phyloP scores from a whole-genome alignment of 2,329 filamentous ascomycete species.

The Trichoderma afroharzianum region DNA sequence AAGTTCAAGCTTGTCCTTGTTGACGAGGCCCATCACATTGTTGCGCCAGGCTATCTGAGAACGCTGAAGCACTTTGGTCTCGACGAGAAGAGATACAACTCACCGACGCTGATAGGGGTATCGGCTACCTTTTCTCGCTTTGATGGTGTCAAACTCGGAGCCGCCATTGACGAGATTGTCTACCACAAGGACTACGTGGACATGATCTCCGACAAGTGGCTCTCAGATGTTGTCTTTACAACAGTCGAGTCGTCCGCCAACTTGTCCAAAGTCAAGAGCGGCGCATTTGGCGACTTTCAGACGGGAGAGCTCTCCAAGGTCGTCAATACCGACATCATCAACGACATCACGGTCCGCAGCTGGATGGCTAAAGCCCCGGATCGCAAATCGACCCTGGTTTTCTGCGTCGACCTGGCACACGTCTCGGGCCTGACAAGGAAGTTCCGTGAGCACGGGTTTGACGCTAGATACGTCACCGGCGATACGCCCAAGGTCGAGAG shows the following conservation, averaged over 20 bases:
- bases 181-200: slow-evolving; percentile 76
- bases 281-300: slow-evolving; percentile 70
- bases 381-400: slow-evolving; percentile 83
- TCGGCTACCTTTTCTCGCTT: slow-evolving; percentile 77
- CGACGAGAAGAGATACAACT: slow-evolving; percentile 39
- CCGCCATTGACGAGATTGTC: slow-evolving; percentile 90
- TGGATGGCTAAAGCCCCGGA: slow-evolving; percentile 75
- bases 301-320: slow-evolving; percentile 70
- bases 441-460: slow-evolving; percentile 74
- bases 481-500: slow-evolving; percentile 69
- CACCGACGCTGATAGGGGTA: slow-evolving; percentile 76
- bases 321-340: slow-evolving; percentile 78
- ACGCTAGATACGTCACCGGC: slow-evolving; percentile 84
- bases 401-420: slow-evolving; percentile 88
- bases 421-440: slow-evolving; percentile 68
- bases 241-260: slow-evolving; percentile 83
- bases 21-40: slow-evolving; percentile 96
- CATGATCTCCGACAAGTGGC: slow-evolving; percentile 82
- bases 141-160: slow-evolving; percentile 77
- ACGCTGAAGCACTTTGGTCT: slow-evolving; percentile 77
- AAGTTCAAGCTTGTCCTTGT: slow-evolving; percentile 88
- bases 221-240: slow-evolving; percentile 89
- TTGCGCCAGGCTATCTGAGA: slow-evolving; percentile 74
- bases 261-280: slow-evolving; percentile 64
- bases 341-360: slow-evolving; percentile 78